A percentile compares a stretch with the other conserved stretches of the same genome.
Evolutionary conservation across 2,329 filamentous ascomycete species (phyloP).

Genomic region (Cladosporium sp.): DNA sequence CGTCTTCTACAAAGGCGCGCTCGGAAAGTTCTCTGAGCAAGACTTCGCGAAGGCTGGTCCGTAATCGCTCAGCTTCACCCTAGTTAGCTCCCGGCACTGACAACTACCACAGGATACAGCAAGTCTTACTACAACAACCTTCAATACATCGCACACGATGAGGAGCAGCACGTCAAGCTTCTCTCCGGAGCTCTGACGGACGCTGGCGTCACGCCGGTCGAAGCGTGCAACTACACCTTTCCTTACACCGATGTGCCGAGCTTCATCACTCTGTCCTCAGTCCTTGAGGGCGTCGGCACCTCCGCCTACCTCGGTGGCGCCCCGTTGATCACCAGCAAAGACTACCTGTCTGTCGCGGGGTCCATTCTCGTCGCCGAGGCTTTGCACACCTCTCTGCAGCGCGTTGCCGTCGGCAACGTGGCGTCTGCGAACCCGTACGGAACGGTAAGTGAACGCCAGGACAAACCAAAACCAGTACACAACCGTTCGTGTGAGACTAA

Average conservation of each 20-base stretch:
- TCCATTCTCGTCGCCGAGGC: slow-evolving; percentile 61
- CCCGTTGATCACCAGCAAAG: slow-evolving; percentile 51
- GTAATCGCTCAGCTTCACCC: not conserved
- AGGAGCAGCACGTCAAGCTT: slow-evolving; percentile 53
- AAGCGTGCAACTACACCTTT: slow-evolving; percentile 55
- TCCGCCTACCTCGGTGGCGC: slow-evolving; percentile 59
- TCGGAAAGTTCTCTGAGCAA: slow-evolving; percentile 50
- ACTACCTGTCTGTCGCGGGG: slow-evolving; percentile 57
- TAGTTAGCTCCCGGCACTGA: slow-evolving; percentile 16
- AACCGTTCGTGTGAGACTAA: no score
- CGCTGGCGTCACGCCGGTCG: slow-evolving; percentile 49
- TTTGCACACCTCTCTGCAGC: slow-evolving; percentile 54
- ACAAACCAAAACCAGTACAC: not conserved
- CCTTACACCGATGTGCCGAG: slow-evolving; percentile 27
- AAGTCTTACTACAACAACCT: slow-evolving; percentile 54
- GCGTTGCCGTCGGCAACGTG: slow-evolving; percentile 44
- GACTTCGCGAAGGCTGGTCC: slow-evolving; percentile 51
- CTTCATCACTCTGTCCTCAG: slow-evolving; percentile 48
- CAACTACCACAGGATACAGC: slow-evolving; percentile 28
- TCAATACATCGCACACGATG: slow-evolving; percentile 52
- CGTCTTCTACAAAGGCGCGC: slow-evolving; percentile 56
- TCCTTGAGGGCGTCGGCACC: slow-evolving; percentile 55
- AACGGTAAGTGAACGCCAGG: slow-evolving; percentile 25
- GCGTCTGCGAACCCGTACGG: slow-evolving; percentile 59
- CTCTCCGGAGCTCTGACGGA: slow-evolving; percentile 42